Conservation (phyloP, 2,329 filamentous ascomycete genomes). For the Lachnellula hyalina region DNA sequence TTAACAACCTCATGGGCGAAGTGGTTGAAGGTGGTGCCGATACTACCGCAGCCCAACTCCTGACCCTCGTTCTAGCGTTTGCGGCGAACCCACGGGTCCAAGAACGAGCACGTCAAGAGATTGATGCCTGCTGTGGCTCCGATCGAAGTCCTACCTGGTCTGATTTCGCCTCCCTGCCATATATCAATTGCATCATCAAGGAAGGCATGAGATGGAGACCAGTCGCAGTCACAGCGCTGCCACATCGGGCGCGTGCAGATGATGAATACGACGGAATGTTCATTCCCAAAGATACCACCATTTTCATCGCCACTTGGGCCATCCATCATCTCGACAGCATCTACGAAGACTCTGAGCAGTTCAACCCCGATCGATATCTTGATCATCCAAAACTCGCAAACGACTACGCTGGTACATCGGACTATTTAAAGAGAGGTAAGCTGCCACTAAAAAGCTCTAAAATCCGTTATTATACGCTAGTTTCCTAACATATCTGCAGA, state of each 20-base stretch:
- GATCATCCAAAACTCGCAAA: background rate
- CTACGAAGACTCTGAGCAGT: conserved; percentile 58
- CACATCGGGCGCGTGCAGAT: conserved; percentile 35
- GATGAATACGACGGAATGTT: conserved; percentile 38
- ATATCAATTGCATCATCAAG: conserved; percentile 37
- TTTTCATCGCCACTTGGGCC: conserved; percentile 44
- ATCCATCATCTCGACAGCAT: conserved; percentile 51
- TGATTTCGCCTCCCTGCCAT: conserved; percentile 33
- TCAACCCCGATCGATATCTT: conserved; percentile 49
- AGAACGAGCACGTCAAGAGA: conserved; percentile 35
- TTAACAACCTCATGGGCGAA: conserved; percentile 34
- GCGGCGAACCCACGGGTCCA: conserved; percentile 35
- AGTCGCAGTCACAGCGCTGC: conserved; percentile 31
- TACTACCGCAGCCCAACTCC: conserved; percentile 32
- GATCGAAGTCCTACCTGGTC: conserved; percentile 32
- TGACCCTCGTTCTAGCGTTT: conserved; percentile 34
- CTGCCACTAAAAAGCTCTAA: no score
- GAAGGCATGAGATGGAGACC: conserved; percentile 30
- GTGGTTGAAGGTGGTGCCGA: conserved; percentile 35
- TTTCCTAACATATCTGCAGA: no score
- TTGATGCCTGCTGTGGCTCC: conserved; percentile 35
- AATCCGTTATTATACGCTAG: no score
- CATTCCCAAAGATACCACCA: conserved; percentile 37
- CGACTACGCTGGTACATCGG: background rate
- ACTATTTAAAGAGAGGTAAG: background rate